Conservation (phyloP, 768 basidiomycete species). For the Mycena albidolilacea region DNA sequence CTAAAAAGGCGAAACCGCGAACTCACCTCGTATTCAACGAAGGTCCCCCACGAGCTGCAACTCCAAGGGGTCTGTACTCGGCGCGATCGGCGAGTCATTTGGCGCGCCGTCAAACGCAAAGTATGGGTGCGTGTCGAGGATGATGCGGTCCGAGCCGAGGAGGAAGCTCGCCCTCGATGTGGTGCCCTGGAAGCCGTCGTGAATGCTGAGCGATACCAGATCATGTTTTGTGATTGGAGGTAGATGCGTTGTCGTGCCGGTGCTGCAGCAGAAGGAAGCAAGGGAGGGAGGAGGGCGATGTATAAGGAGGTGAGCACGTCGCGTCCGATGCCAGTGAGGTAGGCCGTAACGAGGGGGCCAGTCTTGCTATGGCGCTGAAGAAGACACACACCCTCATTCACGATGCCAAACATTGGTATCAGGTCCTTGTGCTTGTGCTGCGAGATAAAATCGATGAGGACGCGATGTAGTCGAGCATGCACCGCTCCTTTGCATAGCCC, state of each 20-base stretch:
- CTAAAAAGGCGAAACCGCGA: background rate
- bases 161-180: no score
- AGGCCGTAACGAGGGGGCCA: no score
- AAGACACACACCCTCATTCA: no score
- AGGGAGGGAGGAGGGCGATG: no score
- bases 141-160: no score
- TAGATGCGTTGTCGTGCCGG: background rate
- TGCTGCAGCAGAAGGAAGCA: background rate
- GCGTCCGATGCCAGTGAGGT: no score
- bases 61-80: slow-evolving; percentile 47
- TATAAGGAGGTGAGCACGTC: no score
- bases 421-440: slow-evolving; percentile 36
- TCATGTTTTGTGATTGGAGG: background rate
- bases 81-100: slow-evolving; percentile 53
- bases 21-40: background rate
- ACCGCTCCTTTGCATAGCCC: slow-evolving; percentile 91
- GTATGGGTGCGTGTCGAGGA: no score
- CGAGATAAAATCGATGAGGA: no score
- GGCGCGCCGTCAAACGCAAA: slow-evolving; percentile 36
- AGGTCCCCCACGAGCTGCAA: slow-evolving; percentile 64
- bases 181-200: slow-evolving; percentile 48
- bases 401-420: background rate
- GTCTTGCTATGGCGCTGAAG: no score
- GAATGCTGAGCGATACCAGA: background rate
- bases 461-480: slow-evolving; percentile 62